Base-by-base conservation (phyloP, 768 basidiomycete species). In the Lepiota venenata region DNA sequence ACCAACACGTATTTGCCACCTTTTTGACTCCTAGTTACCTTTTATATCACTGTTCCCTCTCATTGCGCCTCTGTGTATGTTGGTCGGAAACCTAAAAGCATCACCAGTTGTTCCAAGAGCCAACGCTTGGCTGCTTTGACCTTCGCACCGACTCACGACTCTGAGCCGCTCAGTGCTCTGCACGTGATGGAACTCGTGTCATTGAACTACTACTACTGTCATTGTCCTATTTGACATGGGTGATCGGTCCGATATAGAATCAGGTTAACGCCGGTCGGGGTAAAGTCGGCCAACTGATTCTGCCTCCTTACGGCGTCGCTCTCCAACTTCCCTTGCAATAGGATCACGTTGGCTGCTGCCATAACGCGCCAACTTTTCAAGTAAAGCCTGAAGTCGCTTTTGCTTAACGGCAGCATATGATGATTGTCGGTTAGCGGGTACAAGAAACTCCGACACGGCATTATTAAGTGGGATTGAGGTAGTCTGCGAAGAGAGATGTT, bases 341-440 rank as follows among this genome's bases (percentile, higher is more conserved):
- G 70, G 61, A 57, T 91, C 85, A 44, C 87, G 77, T 59, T 84
- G 82, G 5, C 74, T 76, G 4, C 79, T 66, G 1, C 90, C 88
- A 61, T 78, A 86, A 52, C 76, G 83, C 2, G 85, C 83, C 39
- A 94, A 73, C 68, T 93, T 93, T 61, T 93, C 90, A 6, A 94
- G 76, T 43, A 94, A 68, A 2, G 83, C 74, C 51, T 88, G 85
- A 40, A 94, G 70, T 47, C 81, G 79, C 63, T 86, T 91, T 12
- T 85, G 83, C 61, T 84, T 86, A 45, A 93, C 82, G 47, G 70
- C 70, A 20, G 73, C 66, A 62, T 88, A 92, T 3, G 83, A 83
- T 25, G 81, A 74, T 59, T 85, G 87, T 49, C 91, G 84, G 56
- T 79, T 73, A 21, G 77, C 75, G 1, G 91, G 83, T 18, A 88